Evolutionary conservation across 768 basidiomycete genomes (phyloP).

Genomic region (Chalciporus piperatus): DNA sequence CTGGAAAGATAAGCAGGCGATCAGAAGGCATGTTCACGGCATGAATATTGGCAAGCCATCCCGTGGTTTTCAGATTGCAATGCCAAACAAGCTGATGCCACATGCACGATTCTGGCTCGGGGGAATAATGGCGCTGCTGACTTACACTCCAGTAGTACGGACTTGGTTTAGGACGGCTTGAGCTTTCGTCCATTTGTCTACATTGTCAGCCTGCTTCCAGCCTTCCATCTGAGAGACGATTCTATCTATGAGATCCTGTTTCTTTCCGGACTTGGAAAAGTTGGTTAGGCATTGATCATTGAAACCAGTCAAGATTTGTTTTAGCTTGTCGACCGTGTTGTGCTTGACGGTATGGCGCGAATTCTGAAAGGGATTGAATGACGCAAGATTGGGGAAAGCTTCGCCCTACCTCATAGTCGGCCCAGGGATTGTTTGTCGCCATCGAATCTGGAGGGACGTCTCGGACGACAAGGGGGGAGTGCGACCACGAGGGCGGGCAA

Average conservation of each 20-base stretch:
- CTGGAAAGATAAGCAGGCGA: constrained; percentile 14
- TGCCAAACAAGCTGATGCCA: constrained; percentile 9
- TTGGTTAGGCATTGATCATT: constrained; percentile 74
- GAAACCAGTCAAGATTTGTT: constrained; percentile 73
- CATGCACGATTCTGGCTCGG: constrained; percentile 5
- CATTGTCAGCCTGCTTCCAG: constrained; percentile 55
- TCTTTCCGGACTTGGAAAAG: constrained; percentile 77
- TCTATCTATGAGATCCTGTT: constrained; percentile 83
- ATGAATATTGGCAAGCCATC: constrained; percentile 1
- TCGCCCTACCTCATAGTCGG: constrained; percentile 67
- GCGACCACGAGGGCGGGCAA: constrained; percentile 13
- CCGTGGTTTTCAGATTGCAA: constrained; percentile 2
- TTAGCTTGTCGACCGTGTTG: constrained; percentile 84
- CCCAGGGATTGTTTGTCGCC: constrained; percentile 62
- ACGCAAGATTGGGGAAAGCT: constrained; percentile 6
- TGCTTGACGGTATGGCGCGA: constrained; percentile 67
- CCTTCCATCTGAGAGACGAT: constrained; percentile 56
- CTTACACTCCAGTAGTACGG: constrained; percentile 64
- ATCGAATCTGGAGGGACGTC: constrained; percentile 36
- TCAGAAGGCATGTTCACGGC: constrained; percentile 16
- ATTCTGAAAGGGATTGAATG: constrained; percentile 42
- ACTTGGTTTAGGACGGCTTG: constrained; percentile 68
- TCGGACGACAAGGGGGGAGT: constrained; percentile 4
- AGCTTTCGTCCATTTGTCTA: constrained; percentile 69
- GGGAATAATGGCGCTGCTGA: constrained; percentile 23